Conservation (phyloP, 1,284 basidiomycete species). For the Marasmius tenuissimus region DNA sequence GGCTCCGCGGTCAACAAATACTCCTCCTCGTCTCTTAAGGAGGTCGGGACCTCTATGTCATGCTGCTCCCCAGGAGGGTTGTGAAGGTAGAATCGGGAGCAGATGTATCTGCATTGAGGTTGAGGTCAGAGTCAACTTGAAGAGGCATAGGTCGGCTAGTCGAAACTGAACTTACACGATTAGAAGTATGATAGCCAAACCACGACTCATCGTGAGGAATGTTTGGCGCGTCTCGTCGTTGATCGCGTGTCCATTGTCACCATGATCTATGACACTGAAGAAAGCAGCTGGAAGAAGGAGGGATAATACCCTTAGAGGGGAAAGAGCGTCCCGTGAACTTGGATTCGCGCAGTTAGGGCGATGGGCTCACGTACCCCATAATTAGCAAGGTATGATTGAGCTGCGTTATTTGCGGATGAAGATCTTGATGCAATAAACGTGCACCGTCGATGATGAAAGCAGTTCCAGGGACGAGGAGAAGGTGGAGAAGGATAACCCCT, state of each 20-base stretch:
- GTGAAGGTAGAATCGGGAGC: conserved; percentile 45
- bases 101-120: conserved; percentile 34
- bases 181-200: conserved; percentile 42
- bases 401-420: conserved; percentile 41
- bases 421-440: conserved; percentile 44
- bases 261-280: conserved; percentile 40
- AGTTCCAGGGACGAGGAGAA: conserved; percentile 60
- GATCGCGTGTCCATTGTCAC: conserved; percentile 16
- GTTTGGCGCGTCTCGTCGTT: conserved; percentile 28
- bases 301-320: conserved; percentile 36
- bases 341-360: background rate
- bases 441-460: conserved; percentile 64
- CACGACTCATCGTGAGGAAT: conserved; percentile 44
- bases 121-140: background rate
- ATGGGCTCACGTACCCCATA: conserved; percentile 34
- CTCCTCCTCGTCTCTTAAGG: conserved; percentile 28
- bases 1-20: conserved; percentile 35
- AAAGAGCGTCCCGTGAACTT: background rate
- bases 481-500: conserved; percentile 63
- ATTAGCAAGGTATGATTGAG: conserved; percentile 46
- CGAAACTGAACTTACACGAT: conserved; percentile 30
- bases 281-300: conserved; percentile 45
- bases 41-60: conserved; percentile 32
- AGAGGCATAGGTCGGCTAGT: background rate
- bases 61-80: conserved; percentile 48